Conservation (phyloP, 768 basidiomycete genomes). For the Lanmaoa rubissima region DNA sequence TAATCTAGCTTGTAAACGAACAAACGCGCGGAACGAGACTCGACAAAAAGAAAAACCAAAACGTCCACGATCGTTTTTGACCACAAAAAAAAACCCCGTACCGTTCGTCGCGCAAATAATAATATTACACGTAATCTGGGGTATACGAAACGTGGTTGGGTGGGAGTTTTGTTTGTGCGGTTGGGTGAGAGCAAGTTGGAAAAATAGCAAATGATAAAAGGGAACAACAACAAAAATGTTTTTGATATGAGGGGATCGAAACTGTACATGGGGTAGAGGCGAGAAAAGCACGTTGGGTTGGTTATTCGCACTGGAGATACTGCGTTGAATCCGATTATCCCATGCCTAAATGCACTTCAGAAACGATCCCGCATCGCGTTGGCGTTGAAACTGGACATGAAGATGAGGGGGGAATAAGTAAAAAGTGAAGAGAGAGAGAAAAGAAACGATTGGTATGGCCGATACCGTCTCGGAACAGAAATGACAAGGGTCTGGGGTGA, state of each 20-base stretch:
- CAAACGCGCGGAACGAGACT: too few species aligned
- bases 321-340: constrained; percentile 7
- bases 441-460: constrained; percentile 18
- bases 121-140: constrained; percentile 38
- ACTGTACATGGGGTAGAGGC: not conserved
- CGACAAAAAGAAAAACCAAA: too few species aligned
- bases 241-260: not conserved
- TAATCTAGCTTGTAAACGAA: too few species aligned
- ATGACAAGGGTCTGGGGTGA: constrained; percentile 3
- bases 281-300: not conserved
- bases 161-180: not conserved
- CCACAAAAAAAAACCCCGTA: not conserved
- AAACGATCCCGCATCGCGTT: constrained; percentile 13
- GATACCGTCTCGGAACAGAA: constrained; percentile 13
- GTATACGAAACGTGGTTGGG: constrained; percentile 25
- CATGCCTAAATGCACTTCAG: constrained; percentile 7
- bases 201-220: constrained; percentile 8
- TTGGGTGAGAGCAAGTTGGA: not conserved
- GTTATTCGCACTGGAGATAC: constrained; percentile 8
- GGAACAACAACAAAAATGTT: not conserved
- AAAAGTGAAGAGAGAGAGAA: not conserved
- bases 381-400: constrained; percentile 1
- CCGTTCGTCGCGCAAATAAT: constrained; percentile 21
- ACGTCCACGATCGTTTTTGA: not conserved
- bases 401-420: not conserved